Evolutionary conservation across 352 stramenopile genomes (phyloP).

Genomic region (Peronospora destructor): DNA sequence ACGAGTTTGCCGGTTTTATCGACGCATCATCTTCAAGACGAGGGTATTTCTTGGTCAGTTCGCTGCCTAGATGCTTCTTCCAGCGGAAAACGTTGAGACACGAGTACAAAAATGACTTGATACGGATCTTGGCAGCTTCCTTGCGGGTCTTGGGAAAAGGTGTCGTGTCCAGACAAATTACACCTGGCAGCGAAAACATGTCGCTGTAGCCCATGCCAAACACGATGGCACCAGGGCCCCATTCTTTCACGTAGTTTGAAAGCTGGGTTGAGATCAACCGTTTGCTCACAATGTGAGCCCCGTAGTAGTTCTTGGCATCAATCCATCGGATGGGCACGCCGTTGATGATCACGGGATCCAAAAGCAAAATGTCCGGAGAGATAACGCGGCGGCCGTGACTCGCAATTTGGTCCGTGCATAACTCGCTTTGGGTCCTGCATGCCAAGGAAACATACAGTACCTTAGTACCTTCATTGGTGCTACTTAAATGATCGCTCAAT

Average conservation of each 20-base stretch:
- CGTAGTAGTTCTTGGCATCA: constrained; percentile 86
- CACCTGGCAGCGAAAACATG: constrained; percentile 77
- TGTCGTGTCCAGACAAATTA: constrained; percentile 78
- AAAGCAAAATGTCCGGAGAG: constrained; percentile 71
- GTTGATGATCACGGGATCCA: constrained; percentile 80
- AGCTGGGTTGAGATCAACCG: constrained; percentile 75
- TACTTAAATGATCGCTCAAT: not conserved
- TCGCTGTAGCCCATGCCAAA: constrained; percentile 86
- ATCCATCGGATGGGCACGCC: constrained; percentile 81
- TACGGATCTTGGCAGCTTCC: constrained; percentile 59
- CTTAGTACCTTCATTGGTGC: not conserved
- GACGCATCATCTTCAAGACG: constrained; percentile 6
- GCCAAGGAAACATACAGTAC: constrained; percentile 5
- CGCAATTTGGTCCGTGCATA: constrained; percentile 55
- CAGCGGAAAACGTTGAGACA: constrained; percentile 61
- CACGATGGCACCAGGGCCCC: constrained; percentile 74
- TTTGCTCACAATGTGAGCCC: constrained; percentile 85
- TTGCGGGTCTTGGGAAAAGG: constrained; percentile 72
- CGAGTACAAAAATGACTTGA: constrained; percentile 73
- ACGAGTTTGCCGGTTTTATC: constrained; percentile 5
- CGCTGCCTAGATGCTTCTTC: constrained; percentile 72
- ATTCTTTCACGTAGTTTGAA: constrained; percentile 81
- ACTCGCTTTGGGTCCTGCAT: constrained; percentile 55
- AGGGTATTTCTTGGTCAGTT: constrained; percentile 70
- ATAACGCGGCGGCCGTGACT: constrained; percentile 68